Percentiles rank a stretch among this genome's conserved stretches.
Evolutionary conservation across 768 basidiomycete genomes (phyloP).

Genomic region (Trametes cingulata): DNA sequence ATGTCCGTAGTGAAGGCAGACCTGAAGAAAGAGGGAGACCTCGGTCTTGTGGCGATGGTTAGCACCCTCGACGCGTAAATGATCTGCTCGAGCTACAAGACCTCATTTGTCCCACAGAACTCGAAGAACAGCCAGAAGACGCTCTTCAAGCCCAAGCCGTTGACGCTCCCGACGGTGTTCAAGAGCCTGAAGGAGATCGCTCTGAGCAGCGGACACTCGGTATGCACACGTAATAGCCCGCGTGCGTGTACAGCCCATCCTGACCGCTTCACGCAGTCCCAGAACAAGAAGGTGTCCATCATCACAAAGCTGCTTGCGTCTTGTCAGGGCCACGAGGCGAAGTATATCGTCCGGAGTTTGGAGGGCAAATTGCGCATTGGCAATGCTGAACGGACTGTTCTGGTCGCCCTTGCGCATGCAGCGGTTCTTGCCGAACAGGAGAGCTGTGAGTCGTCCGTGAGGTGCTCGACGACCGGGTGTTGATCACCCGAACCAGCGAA

Average conservation of each 20-base stretch:
- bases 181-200: slow-evolving; percentile 90
- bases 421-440: slow-evolving; percentile 81
- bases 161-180: slow-evolving; percentile 90
- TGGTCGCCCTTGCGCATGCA: slow-evolving; percentile 93
- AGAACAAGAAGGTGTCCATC: slow-evolving; percentile 92
- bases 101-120: slow-evolving; percentile 50
- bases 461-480: not conserved
- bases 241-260: not conserved
- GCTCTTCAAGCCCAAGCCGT: slow-evolving; percentile 88
- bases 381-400: slow-evolving; percentile 93
- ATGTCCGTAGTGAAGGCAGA: slow-evolving; percentile 82
- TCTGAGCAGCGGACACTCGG: slow-evolving; percentile 78
- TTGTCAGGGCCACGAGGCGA: slow-evolving; percentile 90
- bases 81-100: not conserved
- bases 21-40: slow-evolving; percentile 91
- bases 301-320: slow-evolving; percentile 93
- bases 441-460: slow-evolving; percentile 39
- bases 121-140: slow-evolving; percentile 93
- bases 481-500: slow-evolving; percentile 43
- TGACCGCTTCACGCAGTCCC: slow-evolving; percentile 57
- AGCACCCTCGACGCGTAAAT: slow-evolving; percentile 22
- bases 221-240: slow-evolving; percentile 36
- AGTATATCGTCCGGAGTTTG: slow-evolving; percentile 92
- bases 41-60: slow-evolving; percentile 96
- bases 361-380: slow-evolving; percentile 98